These are phyloP conservation scores for Chlorophyllum brunneum DNA, from an alignment of 768 basidiomycete genomes.

Conservation along the genomic window DNA sequence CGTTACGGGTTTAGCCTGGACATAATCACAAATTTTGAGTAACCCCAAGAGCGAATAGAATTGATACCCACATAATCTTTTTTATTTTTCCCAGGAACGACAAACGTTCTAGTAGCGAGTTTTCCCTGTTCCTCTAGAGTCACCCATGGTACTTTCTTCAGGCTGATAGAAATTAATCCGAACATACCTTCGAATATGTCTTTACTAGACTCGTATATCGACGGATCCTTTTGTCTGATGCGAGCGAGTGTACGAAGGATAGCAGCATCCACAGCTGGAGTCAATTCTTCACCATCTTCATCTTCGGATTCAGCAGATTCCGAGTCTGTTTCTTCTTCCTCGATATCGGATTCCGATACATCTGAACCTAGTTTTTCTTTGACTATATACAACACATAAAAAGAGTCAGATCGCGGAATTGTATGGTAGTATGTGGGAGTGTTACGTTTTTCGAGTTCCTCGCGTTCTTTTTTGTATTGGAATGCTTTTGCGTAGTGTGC, in stretches of 20 bases:
- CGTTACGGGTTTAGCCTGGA: slow-evolving; percentile 67
- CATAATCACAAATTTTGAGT: background rate
- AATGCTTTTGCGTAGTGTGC: slow-evolving; percentile 68
- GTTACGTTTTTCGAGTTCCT: slow-evolving; percentile 73
- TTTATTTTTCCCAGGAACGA: slow-evolving; percentile 21
- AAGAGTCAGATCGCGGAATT: background rate
- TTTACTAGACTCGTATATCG: slow-evolving; percentile 71
- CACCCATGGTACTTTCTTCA: slow-evolving; percentile 1
- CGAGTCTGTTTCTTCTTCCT: slow-evolving; percentile 53
- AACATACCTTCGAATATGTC: slow-evolving; percentile 76
- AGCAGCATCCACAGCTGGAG: slow-evolving; percentile 89
- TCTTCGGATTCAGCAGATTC: slow-evolving; percentile 86
- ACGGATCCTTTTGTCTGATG: slow-evolving; percentile 79
- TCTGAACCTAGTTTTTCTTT: slow-evolving; percentile 88
- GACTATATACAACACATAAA: slow-evolving; percentile 39
- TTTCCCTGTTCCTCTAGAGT: slow-evolving; percentile 62
- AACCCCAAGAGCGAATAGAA: background rate
- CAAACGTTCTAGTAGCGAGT: slow-evolving; percentile 24
- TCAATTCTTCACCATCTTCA: slow-evolving; percentile 92
- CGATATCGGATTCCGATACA: slow-evolving; percentile 47
- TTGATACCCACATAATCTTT: slow-evolving; percentile 48
- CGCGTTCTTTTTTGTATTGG: slow-evolving; percentile 77
- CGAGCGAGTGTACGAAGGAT: slow-evolving; percentile 87
- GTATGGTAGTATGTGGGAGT: background rate
- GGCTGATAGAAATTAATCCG: background rate